Evolutionary conservation across 2,329 filamentous ascomycete genomes (phyloP).

Genomic region (Epichloe typhina): DNA sequence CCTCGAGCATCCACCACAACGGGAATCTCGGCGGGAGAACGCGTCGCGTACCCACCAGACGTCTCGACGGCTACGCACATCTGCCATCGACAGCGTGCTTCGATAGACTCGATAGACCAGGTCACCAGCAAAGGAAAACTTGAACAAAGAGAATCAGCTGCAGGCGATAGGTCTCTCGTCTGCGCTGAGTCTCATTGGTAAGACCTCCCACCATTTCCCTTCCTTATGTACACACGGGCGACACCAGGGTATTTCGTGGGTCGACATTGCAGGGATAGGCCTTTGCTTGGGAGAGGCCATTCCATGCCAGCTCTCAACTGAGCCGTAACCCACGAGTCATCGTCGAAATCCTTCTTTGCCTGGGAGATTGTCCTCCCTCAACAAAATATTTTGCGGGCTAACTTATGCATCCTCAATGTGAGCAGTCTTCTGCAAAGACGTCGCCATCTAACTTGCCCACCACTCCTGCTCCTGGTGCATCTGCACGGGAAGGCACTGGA

Average conservation of each 20-base stretch:
- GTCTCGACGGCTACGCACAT: slow-evolving; percentile 8
- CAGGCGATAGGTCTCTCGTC: slow-evolving; percentile 46
- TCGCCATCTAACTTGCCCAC: slow-evolving; percentile 37
- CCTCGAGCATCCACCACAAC: not conserved
- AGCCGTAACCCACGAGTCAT: not conserved
- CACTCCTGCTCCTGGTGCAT: slow-evolving; percentile 44
- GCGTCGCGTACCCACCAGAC: slow-evolving; percentile 18
- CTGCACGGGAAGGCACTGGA: slow-evolving; percentile 43
- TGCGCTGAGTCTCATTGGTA: slow-evolving; percentile 48
- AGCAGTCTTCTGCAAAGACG: slow-evolving; percentile 37
- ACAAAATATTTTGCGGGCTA: slow-evolving; percentile 10
- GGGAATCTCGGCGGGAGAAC: slow-evolving; percentile 15
- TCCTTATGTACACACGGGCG: not conserved
- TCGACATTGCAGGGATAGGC: not conserved
- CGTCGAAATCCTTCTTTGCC: not conserved
- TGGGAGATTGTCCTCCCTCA: not conserved
- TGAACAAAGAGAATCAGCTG: slow-evolving; percentile 38
- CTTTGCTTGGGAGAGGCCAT: not conserved
- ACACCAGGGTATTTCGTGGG: not conserved
- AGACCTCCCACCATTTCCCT: slow-evolving; percentile 14
- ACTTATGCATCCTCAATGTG: slow-evolving; percentile 9
- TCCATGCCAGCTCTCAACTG: not conserved
- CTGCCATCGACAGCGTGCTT: slow-evolving; percentile 6
- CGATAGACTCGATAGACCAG: slow-evolving; percentile 13
- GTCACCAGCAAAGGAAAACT: slow-evolving; percentile 10